Conservation (phyloP, 352 stramenopile genomes). For the Blastocystis sp. region DNA sequence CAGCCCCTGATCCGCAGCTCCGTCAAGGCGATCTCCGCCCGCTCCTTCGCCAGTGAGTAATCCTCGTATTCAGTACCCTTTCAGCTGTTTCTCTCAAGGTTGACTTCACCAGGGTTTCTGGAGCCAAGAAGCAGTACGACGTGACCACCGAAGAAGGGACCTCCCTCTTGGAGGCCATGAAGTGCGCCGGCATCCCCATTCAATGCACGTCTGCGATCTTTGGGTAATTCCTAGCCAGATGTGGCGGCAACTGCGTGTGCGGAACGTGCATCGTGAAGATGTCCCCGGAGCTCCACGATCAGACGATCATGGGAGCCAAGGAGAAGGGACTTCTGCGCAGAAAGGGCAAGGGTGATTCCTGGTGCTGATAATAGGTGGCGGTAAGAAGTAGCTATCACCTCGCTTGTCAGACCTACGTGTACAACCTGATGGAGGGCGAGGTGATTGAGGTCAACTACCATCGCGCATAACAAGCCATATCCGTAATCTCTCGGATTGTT, state of each 20-base stretch:
- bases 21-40: neutral
- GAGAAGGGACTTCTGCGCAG: constrained; percentile 2
- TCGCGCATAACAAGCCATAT: no score
- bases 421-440: neutral
- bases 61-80: neutral
- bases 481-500: no score
- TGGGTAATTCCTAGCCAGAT: no score
- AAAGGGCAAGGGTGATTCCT: neutral
- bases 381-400: neutral
- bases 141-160: neutral
- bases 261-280: constrained; percentile 1
- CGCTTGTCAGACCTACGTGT: constrained; percentile 26
- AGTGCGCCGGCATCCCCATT: constrained; percentile 8
- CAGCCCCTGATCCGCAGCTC: neutral
- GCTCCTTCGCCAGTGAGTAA: neutral
- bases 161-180: constrained; percentile 9
- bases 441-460: constrained; percentile 2
- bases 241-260: constrained; percentile 30
- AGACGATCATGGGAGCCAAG: neutral
- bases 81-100: constrained; percentile 8
- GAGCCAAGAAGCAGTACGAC: neutral
- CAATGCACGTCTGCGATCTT: no score
- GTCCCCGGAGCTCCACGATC: neutral
- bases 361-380: neutral
- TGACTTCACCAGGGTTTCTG: neutral